These are phyloP conservation scores for Gnomoniopsis sp. DNA, from an alignment of 2,329 filamentous ascomycete genomes.

Conservation along the genomic window DNA sequence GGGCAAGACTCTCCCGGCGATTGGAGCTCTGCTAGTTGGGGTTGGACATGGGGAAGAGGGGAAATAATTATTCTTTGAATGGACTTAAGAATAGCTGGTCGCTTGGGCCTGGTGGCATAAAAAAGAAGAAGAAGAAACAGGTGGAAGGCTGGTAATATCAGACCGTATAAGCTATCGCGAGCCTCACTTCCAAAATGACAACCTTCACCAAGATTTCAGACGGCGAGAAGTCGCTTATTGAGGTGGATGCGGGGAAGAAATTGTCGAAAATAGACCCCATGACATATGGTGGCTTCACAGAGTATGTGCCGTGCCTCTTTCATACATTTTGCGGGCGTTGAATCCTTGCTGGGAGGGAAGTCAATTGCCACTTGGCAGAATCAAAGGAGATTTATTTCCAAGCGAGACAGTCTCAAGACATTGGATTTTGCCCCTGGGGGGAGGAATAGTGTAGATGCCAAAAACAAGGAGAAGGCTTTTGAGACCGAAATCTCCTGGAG, in stretches of 20 bases:
- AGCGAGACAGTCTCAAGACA: too few species aligned
- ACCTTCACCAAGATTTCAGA: slow-evolving; percentile 67
- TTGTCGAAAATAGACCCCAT: slow-evolving; percentile 74
- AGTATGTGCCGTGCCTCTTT: slow-evolving; percentile 48
- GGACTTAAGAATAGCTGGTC: neutral
- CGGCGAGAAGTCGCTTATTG: slow-evolving; percentile 59
- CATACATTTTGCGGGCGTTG: neutral
- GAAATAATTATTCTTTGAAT: neutral
- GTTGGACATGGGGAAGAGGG: slow-evolving; percentile 4
- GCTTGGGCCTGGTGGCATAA: neutral
- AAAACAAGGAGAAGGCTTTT: too few species aligned
- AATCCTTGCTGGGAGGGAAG: too few species aligned
- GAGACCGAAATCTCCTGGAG: too few species aligned
- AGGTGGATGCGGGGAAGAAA: slow-evolving; percentile 60
- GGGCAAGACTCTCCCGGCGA: slow-evolving; percentile 6
- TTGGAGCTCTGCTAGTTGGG: neutral
- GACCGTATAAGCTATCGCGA: neutral
- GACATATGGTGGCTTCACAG: slow-evolving; percentile 81
- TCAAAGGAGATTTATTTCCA: too few species aligned
- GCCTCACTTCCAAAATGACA: slow-evolving; percentile 51
- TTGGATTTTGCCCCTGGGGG: too few species aligned
- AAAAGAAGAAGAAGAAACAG: slow-evolving; percentile 1
- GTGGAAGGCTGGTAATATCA: neutral
- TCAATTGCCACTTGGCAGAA: too few species aligned
- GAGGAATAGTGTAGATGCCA: too few species aligned